phyloP scores from a whole-genome alignment of 2,329 filamentous ascomycete genomes.

The Penicillium hordei region DNA sequence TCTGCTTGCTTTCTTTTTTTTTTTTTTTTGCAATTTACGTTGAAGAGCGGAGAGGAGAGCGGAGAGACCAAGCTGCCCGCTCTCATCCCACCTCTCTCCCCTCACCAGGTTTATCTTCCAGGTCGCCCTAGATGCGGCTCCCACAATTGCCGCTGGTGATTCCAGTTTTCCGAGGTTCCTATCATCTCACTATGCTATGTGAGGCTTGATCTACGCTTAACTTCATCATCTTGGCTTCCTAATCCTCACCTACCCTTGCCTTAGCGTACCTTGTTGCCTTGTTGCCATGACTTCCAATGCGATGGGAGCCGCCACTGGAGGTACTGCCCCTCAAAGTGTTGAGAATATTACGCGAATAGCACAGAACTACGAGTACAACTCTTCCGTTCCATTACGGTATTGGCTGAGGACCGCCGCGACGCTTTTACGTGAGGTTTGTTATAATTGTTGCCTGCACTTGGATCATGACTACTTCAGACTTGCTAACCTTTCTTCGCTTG shows the following conservation, averaged over 20 bases:
- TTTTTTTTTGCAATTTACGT: background rate
- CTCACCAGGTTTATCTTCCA: background rate
- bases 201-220: constrained; percentile 1
- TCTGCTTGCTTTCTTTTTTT: background rate
- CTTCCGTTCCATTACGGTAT: constrained; percentile 70
- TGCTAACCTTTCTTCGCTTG: background rate
- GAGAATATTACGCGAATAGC: constrained; percentile 76
- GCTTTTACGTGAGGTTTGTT: constrained; percentile 72
- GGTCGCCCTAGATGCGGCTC: constrained; percentile 28
- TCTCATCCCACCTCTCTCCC: constrained; percentile 10
- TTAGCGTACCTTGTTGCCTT: background rate
- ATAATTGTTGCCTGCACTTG: background rate
- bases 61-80: constrained; percentile 7
- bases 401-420: constrained; percentile 81
- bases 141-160: constrained; percentile 17
- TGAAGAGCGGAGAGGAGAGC: constrained; percentile 7
- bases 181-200: constrained; percentile 18
- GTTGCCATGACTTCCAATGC: constrained; percentile 26
- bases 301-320: constrained; percentile 33
- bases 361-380: constrained; percentile 77
- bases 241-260: background rate
- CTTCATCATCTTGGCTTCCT: background rate
- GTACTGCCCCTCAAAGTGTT: constrained; percentile 63
- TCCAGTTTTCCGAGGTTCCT: constrained; percentile 17
- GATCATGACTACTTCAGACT: background rate